These are phyloP conservation scores for Vitis hybrid DNA, from an alignment of 177 flowering plant genomes.

Conservation along the genomic window DNA sequence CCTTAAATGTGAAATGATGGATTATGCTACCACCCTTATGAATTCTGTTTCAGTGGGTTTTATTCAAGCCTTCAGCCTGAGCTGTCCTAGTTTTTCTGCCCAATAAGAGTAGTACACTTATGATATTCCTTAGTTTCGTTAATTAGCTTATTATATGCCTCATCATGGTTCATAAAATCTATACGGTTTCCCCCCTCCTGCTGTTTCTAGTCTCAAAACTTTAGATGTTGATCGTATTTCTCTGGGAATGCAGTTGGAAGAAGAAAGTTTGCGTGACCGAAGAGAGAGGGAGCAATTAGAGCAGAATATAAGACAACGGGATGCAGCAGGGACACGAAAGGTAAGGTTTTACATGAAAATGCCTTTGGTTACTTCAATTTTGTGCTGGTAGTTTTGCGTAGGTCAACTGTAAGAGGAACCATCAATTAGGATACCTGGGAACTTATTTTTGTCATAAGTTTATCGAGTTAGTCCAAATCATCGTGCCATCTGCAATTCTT, in stretches of 20 bases:
- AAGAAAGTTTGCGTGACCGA: conserved; percentile 78
- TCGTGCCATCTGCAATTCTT: no score
- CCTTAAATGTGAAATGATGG: neutral
- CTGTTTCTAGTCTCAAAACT: neutral
- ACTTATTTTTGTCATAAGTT: no score
- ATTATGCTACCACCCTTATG: neutral
- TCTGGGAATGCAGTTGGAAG: conserved; percentile 65
- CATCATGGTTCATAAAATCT: conserved; percentile 1
- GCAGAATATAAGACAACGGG: conserved; percentile 69
- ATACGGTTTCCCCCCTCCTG: no score
- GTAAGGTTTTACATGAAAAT: conserved; percentile 28
- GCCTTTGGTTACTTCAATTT: neutral
- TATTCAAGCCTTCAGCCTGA: neutral
- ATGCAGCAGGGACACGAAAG: conserved; percentile 85
- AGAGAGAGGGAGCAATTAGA: conserved; percentile 86
- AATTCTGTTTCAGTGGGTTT: neutral
- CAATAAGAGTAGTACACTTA: neutral
- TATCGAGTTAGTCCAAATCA: no score
- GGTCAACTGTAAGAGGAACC: no score
- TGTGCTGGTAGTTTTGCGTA: neutral
- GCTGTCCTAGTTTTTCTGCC: no score
- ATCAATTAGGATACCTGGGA: no score
- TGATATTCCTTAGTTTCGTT: neutral
- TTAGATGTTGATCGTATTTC: neutral
- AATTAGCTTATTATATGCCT: no score